Percentiles rank a stretch among this genome's conserved stretches.
Conservation (phyloP, 1,284 basidiomycete species). For the Austropuccinia psidii region DNA sequence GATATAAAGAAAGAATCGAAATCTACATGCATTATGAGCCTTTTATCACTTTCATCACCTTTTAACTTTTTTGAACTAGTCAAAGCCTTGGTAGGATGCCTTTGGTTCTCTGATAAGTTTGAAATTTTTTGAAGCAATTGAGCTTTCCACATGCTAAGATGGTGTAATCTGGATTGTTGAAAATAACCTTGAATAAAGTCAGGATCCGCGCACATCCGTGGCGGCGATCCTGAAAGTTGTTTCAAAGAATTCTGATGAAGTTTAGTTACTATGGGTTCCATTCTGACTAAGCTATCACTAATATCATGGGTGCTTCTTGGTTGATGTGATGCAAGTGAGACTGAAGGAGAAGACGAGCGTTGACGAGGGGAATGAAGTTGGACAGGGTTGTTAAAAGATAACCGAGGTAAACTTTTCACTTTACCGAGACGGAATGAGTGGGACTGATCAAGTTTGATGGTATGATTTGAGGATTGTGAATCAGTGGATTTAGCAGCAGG, state of each 20-base stretch:
- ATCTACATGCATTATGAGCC: slow-evolving; percentile 84
- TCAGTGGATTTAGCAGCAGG: not conserved
- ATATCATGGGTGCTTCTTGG: no score
- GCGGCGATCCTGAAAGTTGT: not conserved
- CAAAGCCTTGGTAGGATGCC: not conserved
- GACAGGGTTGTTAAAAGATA: no score
- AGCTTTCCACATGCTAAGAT: slow-evolving; percentile 84
- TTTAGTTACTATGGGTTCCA: no score
- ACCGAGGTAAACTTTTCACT: no score
- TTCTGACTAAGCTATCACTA: no score
- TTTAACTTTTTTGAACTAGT: slow-evolving; percentile 38
- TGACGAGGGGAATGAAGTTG: no score
- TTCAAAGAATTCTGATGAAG: not conserved
- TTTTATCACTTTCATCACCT: slow-evolving; percentile 51
- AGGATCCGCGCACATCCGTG: slow-evolving; percentile 71
- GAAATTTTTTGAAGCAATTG: slow-evolving; percentile 68
- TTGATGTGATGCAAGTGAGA: not conserved
- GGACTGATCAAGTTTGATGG: no score
- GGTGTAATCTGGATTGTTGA: slow-evolving; percentile 82
- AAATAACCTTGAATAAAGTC: slow-evolving; percentile 86
- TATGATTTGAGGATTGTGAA: slow-evolving; percentile 49
- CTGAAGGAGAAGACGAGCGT: not conserved
- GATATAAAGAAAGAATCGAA: slow-evolving; percentile 97
- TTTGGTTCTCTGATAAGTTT: slow-evolving; percentile 19
- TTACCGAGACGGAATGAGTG: no score